phyloP scores from a whole-genome alignment of 208 protist genomes.

The Leishmania braziliensis region DNA sequence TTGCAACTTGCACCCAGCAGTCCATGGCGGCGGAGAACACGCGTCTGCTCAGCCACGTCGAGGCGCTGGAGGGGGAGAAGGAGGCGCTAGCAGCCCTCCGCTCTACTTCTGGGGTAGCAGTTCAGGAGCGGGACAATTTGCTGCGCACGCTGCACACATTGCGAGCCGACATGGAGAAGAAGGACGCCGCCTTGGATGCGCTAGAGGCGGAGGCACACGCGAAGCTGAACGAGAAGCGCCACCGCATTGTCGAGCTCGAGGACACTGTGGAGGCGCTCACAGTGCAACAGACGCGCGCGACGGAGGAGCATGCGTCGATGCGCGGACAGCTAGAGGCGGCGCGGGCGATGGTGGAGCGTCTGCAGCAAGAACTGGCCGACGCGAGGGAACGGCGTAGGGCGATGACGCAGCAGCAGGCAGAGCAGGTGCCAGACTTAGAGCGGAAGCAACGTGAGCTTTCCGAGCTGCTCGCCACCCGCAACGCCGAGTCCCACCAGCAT shows the following conservation, averaged over 20 bases:
- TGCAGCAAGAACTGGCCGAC: slow-evolving; percentile 27
- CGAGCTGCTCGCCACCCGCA: slow-evolving; percentile 30
- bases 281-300: slow-evolving; percentile 25
- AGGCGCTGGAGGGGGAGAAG: slow-evolving; percentile 31
- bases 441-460: slow-evolving; percentile 23
- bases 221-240: slow-evolving; percentile 79
- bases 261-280: slow-evolving; percentile 36
- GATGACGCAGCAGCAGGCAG: slow-evolving; percentile 9
- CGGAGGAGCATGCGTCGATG: slow-evolving; percentile 36
- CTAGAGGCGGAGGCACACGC: slow-evolving; percentile 69
- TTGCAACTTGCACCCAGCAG: slow-evolving; percentile 39
- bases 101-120: slow-evolving; percentile 9
- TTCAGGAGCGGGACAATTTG: slow-evolving; percentile 69
- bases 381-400: not conserved
- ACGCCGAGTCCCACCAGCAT: slow-evolving; percentile 28
- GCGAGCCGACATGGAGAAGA: slow-evolving; percentile 56
- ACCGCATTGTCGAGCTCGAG: slow-evolving; percentile 62
- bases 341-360: slow-evolving; percentile 14
- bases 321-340: slow-evolving; percentile 31
- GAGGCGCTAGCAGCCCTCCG: slow-evolving; percentile 14
- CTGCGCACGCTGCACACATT: slow-evolving; percentile 77
- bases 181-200: slow-evolving; percentile 52
- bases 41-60: slow-evolving; percentile 45
- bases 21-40: slow-evolving; percentile 58
- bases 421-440: slow-evolving; percentile 28